Evolutionary conservation across 805 yeast species (phyloP).

Genomic region (Sungouiella thailandica): DNA sequence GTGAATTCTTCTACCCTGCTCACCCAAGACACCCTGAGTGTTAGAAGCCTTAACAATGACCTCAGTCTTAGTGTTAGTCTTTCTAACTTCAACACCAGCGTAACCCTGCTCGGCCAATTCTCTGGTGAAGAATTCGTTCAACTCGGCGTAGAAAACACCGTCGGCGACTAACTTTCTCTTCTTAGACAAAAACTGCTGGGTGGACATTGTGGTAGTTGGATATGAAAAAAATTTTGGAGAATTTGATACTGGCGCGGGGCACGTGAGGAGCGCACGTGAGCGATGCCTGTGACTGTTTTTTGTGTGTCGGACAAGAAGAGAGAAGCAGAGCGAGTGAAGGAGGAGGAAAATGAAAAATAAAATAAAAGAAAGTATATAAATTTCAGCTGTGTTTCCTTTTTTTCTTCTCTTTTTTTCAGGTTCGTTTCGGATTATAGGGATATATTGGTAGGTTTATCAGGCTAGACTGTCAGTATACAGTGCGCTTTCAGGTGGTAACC

Average conservation of each 20-base stretch:
- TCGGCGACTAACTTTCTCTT: conserved; percentile 99
- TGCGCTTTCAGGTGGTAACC: too few relatives aligned
- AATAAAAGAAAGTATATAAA: too few relatives aligned
- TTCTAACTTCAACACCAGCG: conserved; percentile 99
- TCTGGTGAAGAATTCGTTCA: conserved; percentile 99
- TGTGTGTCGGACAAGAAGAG: neutral
- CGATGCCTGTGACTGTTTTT: conserved; percentile 1
- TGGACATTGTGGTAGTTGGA: conserved; percentile 19
- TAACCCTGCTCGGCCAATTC: conserved; percentile 99
- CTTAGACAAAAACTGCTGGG: conserved; percentile 65
- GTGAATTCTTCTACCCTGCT: conserved; percentile 99
- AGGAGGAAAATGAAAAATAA: too few relatives aligned
- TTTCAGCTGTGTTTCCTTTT: too few relatives aligned
- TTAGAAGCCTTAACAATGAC: conserved; percentile 98
- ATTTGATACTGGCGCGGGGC: conserved; percentile 3
- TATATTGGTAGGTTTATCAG: too few relatives aligned
- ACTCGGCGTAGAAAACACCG: conserved; percentile 99
- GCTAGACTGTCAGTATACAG: too few relatives aligned
- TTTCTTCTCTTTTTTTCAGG: too few relatives aligned
- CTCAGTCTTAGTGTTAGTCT: conserved; percentile 97
- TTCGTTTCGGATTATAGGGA: too few relatives aligned
- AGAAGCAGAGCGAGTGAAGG: too few relatives aligned
- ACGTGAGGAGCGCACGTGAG: too few relatives aligned
- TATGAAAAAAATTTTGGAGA: conserved; percentile 1
- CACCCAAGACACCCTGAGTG: conserved; percentile 98